Evolutionary conservation across 345 rosid species (phyloP).

Genomic region (Eucalyptus microcorys): DNA sequence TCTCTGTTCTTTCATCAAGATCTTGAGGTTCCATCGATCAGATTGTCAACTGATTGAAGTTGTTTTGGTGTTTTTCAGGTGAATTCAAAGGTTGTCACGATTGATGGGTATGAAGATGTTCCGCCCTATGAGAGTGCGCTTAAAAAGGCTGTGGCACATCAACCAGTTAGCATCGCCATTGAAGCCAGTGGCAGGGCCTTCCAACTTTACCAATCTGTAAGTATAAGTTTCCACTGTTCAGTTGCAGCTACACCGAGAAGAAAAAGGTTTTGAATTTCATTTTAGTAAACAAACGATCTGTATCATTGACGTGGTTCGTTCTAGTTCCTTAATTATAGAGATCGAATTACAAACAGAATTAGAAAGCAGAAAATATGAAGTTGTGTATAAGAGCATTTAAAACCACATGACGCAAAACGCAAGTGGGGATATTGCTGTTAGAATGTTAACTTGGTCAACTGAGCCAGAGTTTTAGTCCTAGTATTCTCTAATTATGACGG

Average conservation of each 20-base stretch:
- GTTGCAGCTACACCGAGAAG: not conserved
- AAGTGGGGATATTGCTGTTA: not conserved
- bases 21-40: not conserved
- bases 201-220: slow-evolving; percentile 69
- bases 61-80: slow-evolving; percentile 14
- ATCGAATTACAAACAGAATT: not conserved
- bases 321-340: not conserved
- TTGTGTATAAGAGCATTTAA: not conserved
- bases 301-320: not conserved
- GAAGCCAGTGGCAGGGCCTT: slow-evolving; percentile 70
- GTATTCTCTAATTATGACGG: not conserved
- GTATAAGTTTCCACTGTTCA: not conserved
- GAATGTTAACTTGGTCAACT: not conserved
- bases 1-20: not conserved
- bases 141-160: slow-evolving; percentile 64
- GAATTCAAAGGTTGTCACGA: slow-evolving; percentile 44
- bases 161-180: slow-evolving; percentile 73
- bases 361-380: not conserved
- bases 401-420: not conserved
- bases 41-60: not conserved
- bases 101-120: slow-evolving; percentile 60
- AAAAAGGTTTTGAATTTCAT: not conserved
- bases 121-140: slow-evolving; percentile 49
- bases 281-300: not conserved
- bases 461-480: not conserved